Base-by-base conservation (phyloP, 2,329 filamentous ascomycete genomes). In the Parastagonospora avenae region DNA sequence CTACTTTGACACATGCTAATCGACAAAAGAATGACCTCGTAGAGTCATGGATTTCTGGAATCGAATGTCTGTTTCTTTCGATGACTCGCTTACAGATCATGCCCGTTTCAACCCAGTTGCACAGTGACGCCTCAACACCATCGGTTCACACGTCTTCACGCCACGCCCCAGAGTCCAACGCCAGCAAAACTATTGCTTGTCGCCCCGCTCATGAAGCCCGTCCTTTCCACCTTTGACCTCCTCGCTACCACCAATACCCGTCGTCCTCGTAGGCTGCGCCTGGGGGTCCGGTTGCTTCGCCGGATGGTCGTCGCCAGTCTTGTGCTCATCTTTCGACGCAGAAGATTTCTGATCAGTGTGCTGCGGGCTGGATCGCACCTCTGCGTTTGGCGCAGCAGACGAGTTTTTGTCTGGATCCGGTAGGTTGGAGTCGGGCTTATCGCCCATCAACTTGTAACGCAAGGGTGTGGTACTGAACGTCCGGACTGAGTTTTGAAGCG, bases 281-380 rank as follows among this genome's bases (percentile, higher is more conserved):
- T 75, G 72, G 7, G 59, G 44, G 44, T 75, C 72, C 0, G 72
- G 72, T 43, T 74, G 72, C 50, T 74, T 74, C 1, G 72, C 71
- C 1, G 72, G 73, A 46, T 75, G 70, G 15, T 74, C 66, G 32
- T 68, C 64, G 2, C 68, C 69, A 8, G 30, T 61, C 50, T 63
- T 63, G 19, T 62, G 43, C 47, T 70, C 63, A 1, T 68, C 49
- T 6, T 45, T 43, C 1, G 70, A 72, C 12, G 72, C 70, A 19
- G 50, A 66, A 2, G 71, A 74, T 42, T 74, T 66, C 10, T 37
- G 19, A 35, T 70, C 66, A 9, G 60, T 68, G 42, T 68, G 61
- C 11, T 64, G 65, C 4, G 63, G 64, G 32, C 62, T 60, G 2
- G 57, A 55, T 35, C 65, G 60, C 15, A 62, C 55, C 32, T 61